These are phyloP conservation scores for Suillus lakei DNA, from an alignment of 768 basidiomycete genomes.

Conservation along the genomic window DNA sequence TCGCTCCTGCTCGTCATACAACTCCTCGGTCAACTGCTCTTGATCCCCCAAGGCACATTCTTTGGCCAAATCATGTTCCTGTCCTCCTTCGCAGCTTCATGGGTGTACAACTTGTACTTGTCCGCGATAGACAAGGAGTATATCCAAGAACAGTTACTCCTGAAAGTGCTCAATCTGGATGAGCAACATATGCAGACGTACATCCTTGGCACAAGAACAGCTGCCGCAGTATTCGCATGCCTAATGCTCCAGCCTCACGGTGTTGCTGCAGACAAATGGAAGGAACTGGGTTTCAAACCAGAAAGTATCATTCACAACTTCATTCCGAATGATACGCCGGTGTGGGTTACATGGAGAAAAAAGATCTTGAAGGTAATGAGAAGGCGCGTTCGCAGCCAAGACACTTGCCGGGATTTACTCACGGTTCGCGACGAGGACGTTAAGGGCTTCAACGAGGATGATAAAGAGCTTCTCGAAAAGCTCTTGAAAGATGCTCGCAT, in stretches of 20 bases:
- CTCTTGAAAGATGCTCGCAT: not conserved
- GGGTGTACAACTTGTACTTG: slow-evolving; percentile 37
- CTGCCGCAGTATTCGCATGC: slow-evolving; percentile 10
- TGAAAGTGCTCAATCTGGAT: not conserved
- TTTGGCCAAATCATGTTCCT: too few species aligned
- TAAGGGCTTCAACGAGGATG: too few species aligned
- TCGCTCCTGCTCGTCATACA: too few species aligned
- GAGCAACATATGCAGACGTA: slow-evolving; percentile 7
- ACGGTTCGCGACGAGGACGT: not conserved
- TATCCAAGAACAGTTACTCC: slow-evolving; percentile 25
- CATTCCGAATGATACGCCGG: slow-evolving; percentile 14
- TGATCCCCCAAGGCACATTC: too few species aligned
- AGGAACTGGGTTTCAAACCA: not conserved
- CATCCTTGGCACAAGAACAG: slow-evolving; percentile 11
- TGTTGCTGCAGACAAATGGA: not conserved
- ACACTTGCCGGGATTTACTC: not conserved
- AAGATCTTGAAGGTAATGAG: not conserved
- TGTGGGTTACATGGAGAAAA: slow-evolving; percentile 9
- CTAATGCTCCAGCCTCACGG: slow-evolving; percentile 7
- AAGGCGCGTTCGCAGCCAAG: not conserved
- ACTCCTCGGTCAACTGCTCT: too few species aligned
- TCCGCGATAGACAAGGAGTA: slow-evolving; percentile 34
- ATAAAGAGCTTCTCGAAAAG: not conserved
- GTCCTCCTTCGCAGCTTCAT: too few species aligned
- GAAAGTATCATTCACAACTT: slow-evolving; percentile 8